These are phyloP conservation scores for Antrodiella citrinella DNA, from an alignment of 768 basidiomycete genomes.

Conservation along the genomic window DNA sequence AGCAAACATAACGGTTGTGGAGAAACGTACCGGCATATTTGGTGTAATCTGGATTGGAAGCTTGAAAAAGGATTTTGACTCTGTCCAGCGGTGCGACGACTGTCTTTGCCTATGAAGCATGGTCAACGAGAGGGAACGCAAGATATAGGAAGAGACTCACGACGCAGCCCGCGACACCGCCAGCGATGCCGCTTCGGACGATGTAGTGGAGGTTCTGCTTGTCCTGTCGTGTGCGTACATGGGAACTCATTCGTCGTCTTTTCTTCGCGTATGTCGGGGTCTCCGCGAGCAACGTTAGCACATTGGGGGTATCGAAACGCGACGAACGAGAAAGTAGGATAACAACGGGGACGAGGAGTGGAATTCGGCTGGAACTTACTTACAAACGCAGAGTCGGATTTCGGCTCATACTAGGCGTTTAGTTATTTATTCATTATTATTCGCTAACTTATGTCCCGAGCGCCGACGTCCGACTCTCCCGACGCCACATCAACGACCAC, in stretches of 20 bases:
- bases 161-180: conserved; percentile 89
- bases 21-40: conserved; percentile 75
- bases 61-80: conserved; percentile 98
- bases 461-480: no score
- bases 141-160: conserved; percentile 41
- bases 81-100: conserved; percentile 93
- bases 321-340: no score
- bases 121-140: no score
- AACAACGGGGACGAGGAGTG: no score
- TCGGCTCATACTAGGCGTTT: no score
- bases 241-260: conserved; percentile 63
- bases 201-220: conserved; percentile 22
- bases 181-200: conserved; percentile 80
- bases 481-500: no score
- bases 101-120: conserved; percentile 80
- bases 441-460: no score
- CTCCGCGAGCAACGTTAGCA: no score
- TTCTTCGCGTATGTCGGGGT: background rate
- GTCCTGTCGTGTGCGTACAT: conserved; percentile 28
- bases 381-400: no score
- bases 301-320: no score
- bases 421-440: no score
- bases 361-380: no score
- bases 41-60: conserved; percentile 89
- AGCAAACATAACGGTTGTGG: conserved; percentile 15